These are phyloP conservation scores for Fonsecaea monophora DNA, from an alignment of 2,329 filamentous ascomycete genomes.

Conservation along the genomic window DNA sequence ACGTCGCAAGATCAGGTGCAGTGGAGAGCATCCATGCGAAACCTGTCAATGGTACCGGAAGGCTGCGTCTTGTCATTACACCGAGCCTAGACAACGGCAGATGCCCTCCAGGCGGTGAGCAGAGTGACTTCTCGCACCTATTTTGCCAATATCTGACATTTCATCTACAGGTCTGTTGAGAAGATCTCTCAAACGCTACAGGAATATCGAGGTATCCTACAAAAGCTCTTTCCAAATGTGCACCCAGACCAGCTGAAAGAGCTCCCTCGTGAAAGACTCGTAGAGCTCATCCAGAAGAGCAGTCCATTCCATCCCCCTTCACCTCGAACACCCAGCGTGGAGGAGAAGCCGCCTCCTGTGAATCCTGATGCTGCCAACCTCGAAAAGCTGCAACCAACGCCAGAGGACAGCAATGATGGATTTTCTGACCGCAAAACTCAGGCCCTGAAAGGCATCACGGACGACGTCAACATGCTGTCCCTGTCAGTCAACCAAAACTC, in stretches of 20 bases:
- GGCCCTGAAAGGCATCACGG: slow-evolving; percentile 67
- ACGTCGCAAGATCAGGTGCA: slow-evolving; percentile 81
- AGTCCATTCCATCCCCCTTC: slow-evolving; percentile 50
- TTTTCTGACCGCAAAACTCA: slow-evolving; percentile 48
- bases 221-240: slow-evolving; percentile 68
- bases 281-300: slow-evolving; percentile 60
- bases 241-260: slow-evolving; percentile 58
- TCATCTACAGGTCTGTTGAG: slow-evolving; percentile 60
- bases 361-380: slow-evolving; percentile 61
- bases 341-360: slow-evolving; percentile 48
- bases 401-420: slow-evolving; percentile 66
- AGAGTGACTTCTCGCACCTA: slow-evolving; percentile 9
- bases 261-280: slow-evolving; percentile 66
- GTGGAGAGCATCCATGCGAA: slow-evolving; percentile 80
- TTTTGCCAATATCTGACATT: slow-evolving; percentile 35
- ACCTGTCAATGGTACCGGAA: slow-evolving; percentile 83
- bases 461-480: slow-evolving; percentile 74
- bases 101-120: slow-evolving; percentile 79
- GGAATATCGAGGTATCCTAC: slow-evolving; percentile 69
- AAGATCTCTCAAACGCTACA: slow-evolving; percentile 69
- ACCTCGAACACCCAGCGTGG: slow-evolving; percentile 57
- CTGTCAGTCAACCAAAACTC: slow-evolving; percentile 65
- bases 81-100: slow-evolving; percentile 77
- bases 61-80: slow-evolving; percentile 78
- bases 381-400: slow-evolving; percentile 72